A percentile compares a stretch with the other conserved stretches of the same genome.
Conservation (phyloP, 768 basidiomycete genomes). For the Suillus spraguei region DNA sequence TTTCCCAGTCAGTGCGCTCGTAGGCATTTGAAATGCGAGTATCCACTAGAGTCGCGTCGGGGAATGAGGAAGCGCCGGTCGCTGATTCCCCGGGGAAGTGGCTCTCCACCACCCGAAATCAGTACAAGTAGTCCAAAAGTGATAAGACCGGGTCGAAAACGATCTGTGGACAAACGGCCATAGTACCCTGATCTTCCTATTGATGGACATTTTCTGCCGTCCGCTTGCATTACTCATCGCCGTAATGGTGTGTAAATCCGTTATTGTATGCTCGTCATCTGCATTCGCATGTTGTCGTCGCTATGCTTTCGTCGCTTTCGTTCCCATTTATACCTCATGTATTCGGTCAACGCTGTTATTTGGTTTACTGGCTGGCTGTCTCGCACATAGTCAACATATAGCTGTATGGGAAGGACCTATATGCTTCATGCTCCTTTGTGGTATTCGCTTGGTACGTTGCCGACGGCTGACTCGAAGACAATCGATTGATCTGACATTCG, state of each 20-base stretch:
- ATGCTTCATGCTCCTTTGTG: background rate
- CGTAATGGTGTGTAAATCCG: conserved; percentile 3
- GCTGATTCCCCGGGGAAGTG: conserved; percentile 32
- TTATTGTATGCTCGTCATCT: conserved; percentile 12
- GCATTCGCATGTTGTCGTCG: conserved; percentile 25
- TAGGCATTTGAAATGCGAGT: conserved; percentile 70
- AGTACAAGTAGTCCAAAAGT: conserved; percentile 28
- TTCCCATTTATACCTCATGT: conserved; percentile 32
- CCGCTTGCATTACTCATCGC: background rate
- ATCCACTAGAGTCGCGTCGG: conserved; percentile 68
- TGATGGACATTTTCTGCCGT: background rate
- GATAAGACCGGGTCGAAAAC: conserved; percentile 31
- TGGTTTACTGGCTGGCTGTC: conserved; percentile 27
- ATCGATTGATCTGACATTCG: background rate
- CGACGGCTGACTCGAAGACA: background rate
- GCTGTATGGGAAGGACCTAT: background rate
- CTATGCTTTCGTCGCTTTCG: conserved; percentile 15
- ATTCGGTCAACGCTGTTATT: conserved; percentile 22
- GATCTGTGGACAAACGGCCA: conserved; percentile 28
- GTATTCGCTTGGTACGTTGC: background rate
- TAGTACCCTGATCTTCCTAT: conserved; percentile 6
- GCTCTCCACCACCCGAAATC: conserved; percentile 29
- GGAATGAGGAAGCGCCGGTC: conserved; percentile 57
- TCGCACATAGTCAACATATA: conserved; percentile 26
- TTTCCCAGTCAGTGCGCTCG: conserved; percentile 68